These are phyloP conservation scores for Rhododendron vialii DNA, from an alignment of 148 eudicot species.

Conservation along the genomic window DNA sequence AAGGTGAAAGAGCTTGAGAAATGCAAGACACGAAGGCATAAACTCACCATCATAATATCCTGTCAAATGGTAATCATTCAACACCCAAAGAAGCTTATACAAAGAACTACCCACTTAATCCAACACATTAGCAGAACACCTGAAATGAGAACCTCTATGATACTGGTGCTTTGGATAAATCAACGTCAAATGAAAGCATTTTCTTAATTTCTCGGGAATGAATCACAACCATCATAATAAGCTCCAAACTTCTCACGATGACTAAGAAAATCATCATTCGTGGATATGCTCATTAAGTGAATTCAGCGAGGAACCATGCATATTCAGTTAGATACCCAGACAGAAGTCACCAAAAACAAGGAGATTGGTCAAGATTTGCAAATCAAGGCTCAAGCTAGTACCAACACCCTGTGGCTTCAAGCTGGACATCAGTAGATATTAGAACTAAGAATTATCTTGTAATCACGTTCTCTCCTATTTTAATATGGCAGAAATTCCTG, in stretches of 20 bases:
- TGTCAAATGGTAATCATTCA: neutral
- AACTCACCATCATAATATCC: neutral
- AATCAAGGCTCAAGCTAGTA: neutral
- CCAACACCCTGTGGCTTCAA: neutral
- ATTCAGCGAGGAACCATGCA: neutral
- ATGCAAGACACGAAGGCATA: neutral
- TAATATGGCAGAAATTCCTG: neutral
- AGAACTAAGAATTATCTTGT: neutral
- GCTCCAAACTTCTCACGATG: slow-evolving; percentile 1
- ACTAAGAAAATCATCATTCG: neutral
- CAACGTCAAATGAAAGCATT: neutral
- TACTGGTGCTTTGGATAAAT: neutral
- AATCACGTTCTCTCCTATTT: neutral
- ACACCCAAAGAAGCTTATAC: neutral
- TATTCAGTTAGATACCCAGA: neutral
- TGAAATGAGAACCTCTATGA: slow-evolving; percentile 3
- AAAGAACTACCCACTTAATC: neutral
- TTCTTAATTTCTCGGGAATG: neutral
- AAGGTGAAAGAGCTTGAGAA: neutral
- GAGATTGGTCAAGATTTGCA: neutral
- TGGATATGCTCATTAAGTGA: neutral
- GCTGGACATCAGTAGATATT: neutral
- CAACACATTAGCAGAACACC: neutral
- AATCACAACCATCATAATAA: neutral
- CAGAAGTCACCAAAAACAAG: neutral